Base-by-base conservation (phyloP, 192 early-diverging fungal genomes). In the Backusella liffmaniae region DNA sequence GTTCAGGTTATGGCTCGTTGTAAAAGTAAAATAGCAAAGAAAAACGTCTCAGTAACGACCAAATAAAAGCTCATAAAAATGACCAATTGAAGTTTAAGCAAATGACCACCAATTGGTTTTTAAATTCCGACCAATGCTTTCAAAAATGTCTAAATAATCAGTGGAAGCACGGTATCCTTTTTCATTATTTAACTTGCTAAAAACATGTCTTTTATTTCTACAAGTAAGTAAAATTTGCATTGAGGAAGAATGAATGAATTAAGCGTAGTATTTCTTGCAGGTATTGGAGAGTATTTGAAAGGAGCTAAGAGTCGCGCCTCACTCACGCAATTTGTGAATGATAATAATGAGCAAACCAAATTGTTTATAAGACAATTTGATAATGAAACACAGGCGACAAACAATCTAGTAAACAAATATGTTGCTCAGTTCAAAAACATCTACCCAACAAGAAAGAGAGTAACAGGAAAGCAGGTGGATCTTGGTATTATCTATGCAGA, bases 361-460 rank as follows among this genome's bases (percentile, higher is more conserved):
- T 29, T 35, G 13, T 67, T 35, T 67, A 35, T 36, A 67, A 29
- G 18, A 67, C 66, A 67, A 67, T 67, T 67, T 67, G 66, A 67
- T 67, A 67, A 3, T 16, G 66, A 67, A 67, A 18, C 1, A 29
- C 29, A 67, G 18, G 66, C 66, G 66, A 67, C 29, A 30, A 67
- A 35, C 30, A 67, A 32, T 35, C 18, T 67, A 30, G 66, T 5
- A 35, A 67, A 32, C 66, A 67, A 67, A 35, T 67, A 35, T 16
- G 35, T 67, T 35, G 30, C 35, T 35, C 30, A 16, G 66, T 67
- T 30, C 66, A 67, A 67, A 16, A 67, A 4, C 34, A 32, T 16
- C 35, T 67, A 35, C 66, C 66, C 66, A 15, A 32, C 12, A 35
- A 67, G 66, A 32, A 67, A 36, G 66, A 29, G 66, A 35, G 16